phyloP scores from a whole-genome alignment of 2,329 filamentous ascomycete species.

The Epichloe uncinata region DNA sequence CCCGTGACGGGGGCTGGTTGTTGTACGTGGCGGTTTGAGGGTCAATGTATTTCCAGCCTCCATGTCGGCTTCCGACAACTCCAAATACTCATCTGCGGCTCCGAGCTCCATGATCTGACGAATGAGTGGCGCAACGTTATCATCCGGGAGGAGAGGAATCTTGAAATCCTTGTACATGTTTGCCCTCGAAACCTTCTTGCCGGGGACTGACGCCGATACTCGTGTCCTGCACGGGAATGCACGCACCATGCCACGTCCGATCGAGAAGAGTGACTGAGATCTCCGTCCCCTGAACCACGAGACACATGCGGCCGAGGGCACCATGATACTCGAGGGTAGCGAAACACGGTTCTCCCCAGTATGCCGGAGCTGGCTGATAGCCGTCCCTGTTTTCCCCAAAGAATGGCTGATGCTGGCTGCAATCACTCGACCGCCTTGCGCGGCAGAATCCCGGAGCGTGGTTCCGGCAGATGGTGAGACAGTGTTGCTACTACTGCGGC shows the following conservation, averaged over 20 bases:
- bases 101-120: conserved; percentile 36
- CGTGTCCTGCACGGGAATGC: conserved; percentile 48
- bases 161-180: conserved; percentile 53
- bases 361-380: conserved; percentile 57
- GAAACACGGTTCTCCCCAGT: conserved; percentile 61
- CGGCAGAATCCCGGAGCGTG: conserved; percentile 45
- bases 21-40: conserved; percentile 27
- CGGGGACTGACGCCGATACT: conserved; percentile 38
- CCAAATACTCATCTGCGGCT: conserved; percentile 42
- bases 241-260: conserved; percentile 53
- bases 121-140: conserved; percentile 41
- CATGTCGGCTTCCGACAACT: conserved; percentile 37
- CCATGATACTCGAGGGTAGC: conserved; percentile 42
- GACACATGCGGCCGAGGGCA: conserved; percentile 46
- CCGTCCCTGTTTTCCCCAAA: conserved; percentile 57
- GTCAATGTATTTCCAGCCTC: conserved; percentile 42
- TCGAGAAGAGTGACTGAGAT: conserved; percentile 48
- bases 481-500: conserved; percentile 32
- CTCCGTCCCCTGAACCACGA: conserved; percentile 51
- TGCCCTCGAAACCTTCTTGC: conserved; percentile 39
- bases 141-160: conserved; percentile 49
- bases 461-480: conserved; percentile 21
- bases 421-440: conserved; percentile 58
- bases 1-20: conserved; percentile 23
- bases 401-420: conserved; percentile 63